Percentiles rank a stretch among this genome's conserved stretches.
Evolutionary conservation across 306 rosid species (phyloP).

Genomic region (Spatholobus suberectus): DNA sequence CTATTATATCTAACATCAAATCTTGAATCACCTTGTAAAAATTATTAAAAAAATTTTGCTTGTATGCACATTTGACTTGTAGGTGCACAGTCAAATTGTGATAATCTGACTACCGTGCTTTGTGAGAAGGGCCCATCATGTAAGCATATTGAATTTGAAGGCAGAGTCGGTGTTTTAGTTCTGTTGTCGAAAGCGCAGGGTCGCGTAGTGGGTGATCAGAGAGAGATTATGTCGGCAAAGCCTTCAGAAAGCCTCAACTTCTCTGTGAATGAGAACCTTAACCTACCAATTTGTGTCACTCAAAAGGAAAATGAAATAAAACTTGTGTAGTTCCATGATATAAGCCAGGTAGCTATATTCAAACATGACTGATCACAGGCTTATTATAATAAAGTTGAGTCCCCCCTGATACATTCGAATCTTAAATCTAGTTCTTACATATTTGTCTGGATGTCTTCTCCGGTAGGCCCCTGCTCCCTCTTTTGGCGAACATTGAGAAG

Average conservation of each 20-base stretch:
- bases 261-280: not conserved
- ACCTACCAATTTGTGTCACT: not conserved
- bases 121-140: too few relatives aligned
- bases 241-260: not conserved
- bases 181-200: not conserved
- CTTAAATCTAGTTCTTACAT: not conserved
- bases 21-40: too few relatives aligned
- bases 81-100: too few relatives aligned
- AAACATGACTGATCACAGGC: not conserved
- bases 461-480: too few relatives aligned
- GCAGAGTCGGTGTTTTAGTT: not conserved
- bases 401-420: not conserved
- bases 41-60: too few relatives aligned
- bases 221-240: not conserved
- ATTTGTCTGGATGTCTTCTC: not conserved
- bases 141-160: not conserved
- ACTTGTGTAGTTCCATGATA: not conserved
- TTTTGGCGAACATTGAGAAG: too few relatives aligned
- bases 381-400: not conserved
- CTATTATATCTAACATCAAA: too few relatives aligned
- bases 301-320: not conserved
- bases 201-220: not conserved
- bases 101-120: too few relatives aligned
- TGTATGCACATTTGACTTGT: too few relatives aligned
- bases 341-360: not conserved